A percentile compares a stretch with the other conserved stretches of the same genome.
phyloP scores from a whole-genome alignment of 176 grass and related monocot species.

The Eragrostis curvula region DNA sequence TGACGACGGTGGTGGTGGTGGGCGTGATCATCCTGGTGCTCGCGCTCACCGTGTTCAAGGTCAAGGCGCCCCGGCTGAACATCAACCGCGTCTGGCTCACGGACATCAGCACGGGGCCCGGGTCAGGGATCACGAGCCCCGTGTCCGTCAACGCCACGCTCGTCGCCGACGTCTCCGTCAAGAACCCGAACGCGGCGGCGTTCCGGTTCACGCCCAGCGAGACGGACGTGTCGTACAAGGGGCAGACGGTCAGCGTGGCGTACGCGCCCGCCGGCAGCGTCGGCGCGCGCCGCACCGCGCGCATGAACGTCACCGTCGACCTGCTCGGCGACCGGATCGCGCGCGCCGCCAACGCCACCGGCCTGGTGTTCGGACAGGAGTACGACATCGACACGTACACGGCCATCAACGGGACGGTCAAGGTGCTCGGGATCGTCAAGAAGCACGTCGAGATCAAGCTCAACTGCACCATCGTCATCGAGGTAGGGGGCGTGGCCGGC shows the following conservation, averaged over 20 bases:
- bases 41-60: constrained; percentile 73
- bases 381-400: constrained; percentile 68
- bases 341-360: constrained; percentile 38
- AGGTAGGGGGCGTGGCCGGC: constrained; percentile 26
- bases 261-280: constrained; percentile 62
- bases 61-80: constrained; percentile 70
- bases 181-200: constrained; percentile 79
- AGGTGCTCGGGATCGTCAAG: constrained; percentile 70
- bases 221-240: constrained; percentile 58
- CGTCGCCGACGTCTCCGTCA: constrained; percentile 65
- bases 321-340: constrained; percentile 57
- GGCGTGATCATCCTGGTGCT: constrained; percentile 61
- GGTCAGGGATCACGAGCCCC: not conserved
- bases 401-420: constrained; percentile 49
- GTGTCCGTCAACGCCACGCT: constrained; percentile 72
- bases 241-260: constrained; percentile 49
- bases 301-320: constrained; percentile 73
- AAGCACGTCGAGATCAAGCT: constrained; percentile 56
- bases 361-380: constrained; percentile 43
- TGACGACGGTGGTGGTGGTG: constrained; percentile 36
- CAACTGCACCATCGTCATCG: constrained; percentile 52
- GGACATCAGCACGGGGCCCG: constrained; percentile 35
- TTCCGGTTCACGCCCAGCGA: constrained; percentile 57
- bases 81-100: constrained; percentile 60
- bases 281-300: constrained; percentile 29